These are phyloP conservation scores for Parachaetomium inaequale DNA, from an alignment of 495 filamentous ascomycete species.

Conservation along the genomic window DNA sequence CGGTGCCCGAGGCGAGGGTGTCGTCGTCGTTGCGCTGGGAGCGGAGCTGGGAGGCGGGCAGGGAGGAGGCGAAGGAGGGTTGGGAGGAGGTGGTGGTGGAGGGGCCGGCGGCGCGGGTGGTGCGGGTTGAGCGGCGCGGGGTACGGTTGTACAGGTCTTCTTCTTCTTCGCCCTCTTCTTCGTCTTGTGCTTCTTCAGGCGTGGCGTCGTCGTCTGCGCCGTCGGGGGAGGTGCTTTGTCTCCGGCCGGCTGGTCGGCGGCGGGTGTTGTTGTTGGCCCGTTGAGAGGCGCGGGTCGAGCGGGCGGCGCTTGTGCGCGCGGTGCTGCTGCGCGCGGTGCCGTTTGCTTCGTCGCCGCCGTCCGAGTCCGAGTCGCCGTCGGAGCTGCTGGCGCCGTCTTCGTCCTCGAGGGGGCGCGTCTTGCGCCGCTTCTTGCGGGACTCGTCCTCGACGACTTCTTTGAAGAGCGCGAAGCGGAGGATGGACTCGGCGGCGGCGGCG, in stretches of 20 bases:
- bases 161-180: conserved; percentile 26
- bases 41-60: conserved; percentile 44
- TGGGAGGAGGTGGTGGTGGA: conserved; percentile 35
- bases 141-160: conserved; percentile 41
- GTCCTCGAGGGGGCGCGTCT: conserved; percentile 43
- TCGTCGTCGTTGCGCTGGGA: conserved; percentile 39
- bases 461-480: conserved; percentile 93
- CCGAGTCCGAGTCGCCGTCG: conserved; percentile 35
- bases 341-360: conserved; percentile 39
- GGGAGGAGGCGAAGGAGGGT: conserved; percentile 45
- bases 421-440: conserved; percentile 68
- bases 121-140: conserved; percentile 37
- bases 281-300: conserved; percentile 30
- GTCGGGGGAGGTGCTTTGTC: conserved; percentile 18
- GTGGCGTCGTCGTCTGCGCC: conserved; percentile 7
- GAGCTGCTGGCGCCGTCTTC: conserved; percentile 26
- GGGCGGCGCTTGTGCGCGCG: conserved; percentile 23
- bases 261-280: conserved; percentile 27
- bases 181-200: conserved; percentile 16
- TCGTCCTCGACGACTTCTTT: conserved; percentile 93
- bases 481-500: conserved; percentile 80
- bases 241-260: conserved; percentile 19
- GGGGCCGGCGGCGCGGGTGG: conserved; percentile 16
- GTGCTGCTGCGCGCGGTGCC: conserved; percentile 25
- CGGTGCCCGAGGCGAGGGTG: conserved; percentile 35